Evolutionary conservation across 2,329 filamentous ascomycete species (phyloP).

Genomic region (Fusarium sp.): DNA sequence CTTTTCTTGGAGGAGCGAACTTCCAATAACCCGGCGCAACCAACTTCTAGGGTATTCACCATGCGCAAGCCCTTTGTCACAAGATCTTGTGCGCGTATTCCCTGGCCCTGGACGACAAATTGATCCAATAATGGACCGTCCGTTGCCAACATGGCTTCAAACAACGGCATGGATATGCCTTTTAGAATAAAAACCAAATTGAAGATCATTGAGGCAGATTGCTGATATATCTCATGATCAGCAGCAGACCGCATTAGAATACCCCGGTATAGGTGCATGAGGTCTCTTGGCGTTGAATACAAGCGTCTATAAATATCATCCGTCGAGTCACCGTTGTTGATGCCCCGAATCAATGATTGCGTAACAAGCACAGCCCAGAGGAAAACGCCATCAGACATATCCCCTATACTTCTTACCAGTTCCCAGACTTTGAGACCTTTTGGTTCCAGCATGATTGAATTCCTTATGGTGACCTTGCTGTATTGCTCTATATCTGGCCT

Average conservation of each 20-base stretch:
- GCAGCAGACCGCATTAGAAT: not conserved
- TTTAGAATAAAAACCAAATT: not conserved
- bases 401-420: not conserved
- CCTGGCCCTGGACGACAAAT: too few relatives aligned
- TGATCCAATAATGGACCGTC: not conserved
- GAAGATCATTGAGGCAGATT: not conserved
- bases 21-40: too few relatives aligned
- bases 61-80: too few relatives aligned
- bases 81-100: too few relatives aligned
- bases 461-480: not conserved
- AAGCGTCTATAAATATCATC: not conserved
- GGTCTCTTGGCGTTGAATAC: not conserved
- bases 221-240: not conserved
- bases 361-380: slow-evolving; percentile 12
- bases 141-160: not conserved
- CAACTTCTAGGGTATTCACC: too few relatives aligned
- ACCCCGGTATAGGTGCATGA: not conserved
- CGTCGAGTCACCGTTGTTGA: slow-evolving; percentile 2
- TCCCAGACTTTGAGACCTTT: not conserved
- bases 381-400: not conserved
- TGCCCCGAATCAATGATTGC: not conserved
- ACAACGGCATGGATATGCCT: not conserved
- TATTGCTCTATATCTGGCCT: not conserved
- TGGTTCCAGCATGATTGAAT: not conserved
- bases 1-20: too few relatives aligned